phyloP scores from a whole-genome alignment of 345 rosid genomes.

The Syzygium grande region DNA sequence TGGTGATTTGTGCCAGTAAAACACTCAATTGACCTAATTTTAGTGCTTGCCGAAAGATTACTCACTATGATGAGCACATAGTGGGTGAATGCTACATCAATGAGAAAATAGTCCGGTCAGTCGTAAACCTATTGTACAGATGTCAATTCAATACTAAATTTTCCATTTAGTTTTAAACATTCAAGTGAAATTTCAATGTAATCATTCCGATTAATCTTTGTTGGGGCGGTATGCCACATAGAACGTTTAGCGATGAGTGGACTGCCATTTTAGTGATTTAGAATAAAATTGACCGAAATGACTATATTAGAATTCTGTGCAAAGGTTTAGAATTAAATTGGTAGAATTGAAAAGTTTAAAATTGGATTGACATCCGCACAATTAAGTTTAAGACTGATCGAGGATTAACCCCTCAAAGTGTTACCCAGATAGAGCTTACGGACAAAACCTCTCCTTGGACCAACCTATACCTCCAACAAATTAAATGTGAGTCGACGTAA shows the following conservation, averaged over 20 bases:
- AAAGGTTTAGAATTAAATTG: neutral
- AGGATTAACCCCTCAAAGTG: neutral
- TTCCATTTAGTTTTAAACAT: neutral
- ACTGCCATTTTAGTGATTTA: accelerated
- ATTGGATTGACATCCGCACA: accelerated
- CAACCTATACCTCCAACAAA: neutral
- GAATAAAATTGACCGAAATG: accelerated
- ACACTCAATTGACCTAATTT: neutral
- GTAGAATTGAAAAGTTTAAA: accelerated
- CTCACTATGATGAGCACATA: neutral
- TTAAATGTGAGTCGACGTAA: neutral
- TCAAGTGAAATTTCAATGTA: neutral
- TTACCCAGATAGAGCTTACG: neutral
- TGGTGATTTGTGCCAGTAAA: neutral
- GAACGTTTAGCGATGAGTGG: accelerated
- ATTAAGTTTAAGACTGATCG: neutral
- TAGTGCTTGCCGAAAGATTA: neutral
- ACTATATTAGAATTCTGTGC: neutral
- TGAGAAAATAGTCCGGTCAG: accelerated
- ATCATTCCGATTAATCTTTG: neutral
- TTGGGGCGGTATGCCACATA: accelerated
- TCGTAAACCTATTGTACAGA: accelerated
- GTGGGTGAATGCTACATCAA: neutral
- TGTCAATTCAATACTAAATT: neutral
- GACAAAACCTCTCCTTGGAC: neutral